Conservation (phyloP, 768 basidiomycete species). For the Lepiota venenata region DNA sequence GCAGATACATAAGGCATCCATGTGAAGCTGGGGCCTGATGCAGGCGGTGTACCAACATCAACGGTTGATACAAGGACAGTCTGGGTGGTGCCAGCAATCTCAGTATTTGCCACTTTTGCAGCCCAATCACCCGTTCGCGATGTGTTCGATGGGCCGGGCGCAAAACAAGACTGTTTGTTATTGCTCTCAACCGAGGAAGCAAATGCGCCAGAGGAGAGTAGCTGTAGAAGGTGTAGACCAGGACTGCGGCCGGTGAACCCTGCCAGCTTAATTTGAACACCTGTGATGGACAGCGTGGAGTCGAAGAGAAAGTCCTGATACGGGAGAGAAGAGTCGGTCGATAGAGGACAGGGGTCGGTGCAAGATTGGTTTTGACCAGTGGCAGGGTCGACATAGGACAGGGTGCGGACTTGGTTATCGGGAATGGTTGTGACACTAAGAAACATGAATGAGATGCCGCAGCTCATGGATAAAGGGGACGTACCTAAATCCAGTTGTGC, state of each 20-base stretch:
- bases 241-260: conserved; percentile 71
- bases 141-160: conserved; percentile 69
- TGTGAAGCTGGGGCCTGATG: conserved; percentile 74
- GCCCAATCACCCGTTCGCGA: conserved; percentile 70
- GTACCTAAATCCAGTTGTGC: conserved; percentile 88
- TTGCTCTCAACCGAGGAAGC: conserved; percentile 64
- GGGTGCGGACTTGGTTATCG: conserved; percentile 74
- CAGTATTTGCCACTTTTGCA: conserved; percentile 57
- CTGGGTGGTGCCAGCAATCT: conserved; percentile 79
- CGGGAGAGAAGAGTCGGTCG: conserved; percentile 66
- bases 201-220: conserved; percentile 90
- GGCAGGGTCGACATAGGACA: conserved; percentile 75
- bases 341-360: conserved; percentile 73
- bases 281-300: conserved; percentile 65
- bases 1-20: conserved; percentile 94
- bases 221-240: conserved; percentile 88
- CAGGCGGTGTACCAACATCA: conserved; percentile 55
- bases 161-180: conserved; percentile 73
- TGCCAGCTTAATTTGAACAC: conserved; percentile 81
- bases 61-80: conserved; percentile 69
- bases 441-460: conserved; percentile 11
- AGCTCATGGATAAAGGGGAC: conserved; percentile 18
- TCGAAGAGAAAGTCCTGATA: conserved; percentile 95
- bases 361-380: conserved; percentile 80
- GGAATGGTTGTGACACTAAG: conserved; percentile 85